These are phyloP conservation scores for Ceratopteris richardii DNA, from an alignment of 75 land plant genomes.

Conservation along the genomic window DNA sequence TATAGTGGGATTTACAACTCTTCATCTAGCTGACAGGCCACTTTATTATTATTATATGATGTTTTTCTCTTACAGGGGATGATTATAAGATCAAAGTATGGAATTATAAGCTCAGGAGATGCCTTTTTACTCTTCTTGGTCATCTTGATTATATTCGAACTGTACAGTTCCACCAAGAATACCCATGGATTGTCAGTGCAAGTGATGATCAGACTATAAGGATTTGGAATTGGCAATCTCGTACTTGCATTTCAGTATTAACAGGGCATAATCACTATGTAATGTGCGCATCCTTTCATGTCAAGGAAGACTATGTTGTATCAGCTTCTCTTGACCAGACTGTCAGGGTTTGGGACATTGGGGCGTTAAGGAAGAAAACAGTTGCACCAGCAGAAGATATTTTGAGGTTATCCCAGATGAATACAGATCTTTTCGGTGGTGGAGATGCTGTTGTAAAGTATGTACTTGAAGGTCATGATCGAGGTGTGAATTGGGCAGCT, in stretches of 20 bases:
- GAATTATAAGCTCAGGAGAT: constrained; percentile 58
- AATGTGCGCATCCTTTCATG: constrained; percentile 38
- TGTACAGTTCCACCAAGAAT: constrained; percentile 58
- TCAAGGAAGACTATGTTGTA: constrained; percentile 35
- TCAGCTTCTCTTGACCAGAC: constrained; percentile 65
- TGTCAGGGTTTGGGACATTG: constrained; percentile 51
- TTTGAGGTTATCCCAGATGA: constrained; percentile 32
- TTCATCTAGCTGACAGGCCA: no score
- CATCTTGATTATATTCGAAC: constrained; percentile 72
- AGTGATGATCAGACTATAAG: constrained; percentile 36
- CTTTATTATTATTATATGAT: no score
- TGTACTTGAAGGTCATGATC: constrained; percentile 33
- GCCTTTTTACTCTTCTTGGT: constrained; percentile 63
- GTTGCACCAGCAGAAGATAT: constrained; percentile 32
- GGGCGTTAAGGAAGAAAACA: constrained; percentile 29
- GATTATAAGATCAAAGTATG: constrained; percentile 71
- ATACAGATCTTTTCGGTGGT: constrained; percentile 35
- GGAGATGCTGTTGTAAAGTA: constrained; percentile 37
- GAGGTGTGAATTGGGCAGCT: constrained; percentile 39
- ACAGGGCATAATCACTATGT: constrained; percentile 39
- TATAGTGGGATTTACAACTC: no score
- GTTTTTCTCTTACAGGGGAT: constrained; percentile 73
- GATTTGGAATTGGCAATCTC: constrained; percentile 41
- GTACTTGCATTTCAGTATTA: constrained; percentile 33
- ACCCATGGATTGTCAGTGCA: constrained; percentile 37